Conservation (phyloP, 1,284 basidiomycete species). For the Coniferiporia sulphurascens region DNA sequence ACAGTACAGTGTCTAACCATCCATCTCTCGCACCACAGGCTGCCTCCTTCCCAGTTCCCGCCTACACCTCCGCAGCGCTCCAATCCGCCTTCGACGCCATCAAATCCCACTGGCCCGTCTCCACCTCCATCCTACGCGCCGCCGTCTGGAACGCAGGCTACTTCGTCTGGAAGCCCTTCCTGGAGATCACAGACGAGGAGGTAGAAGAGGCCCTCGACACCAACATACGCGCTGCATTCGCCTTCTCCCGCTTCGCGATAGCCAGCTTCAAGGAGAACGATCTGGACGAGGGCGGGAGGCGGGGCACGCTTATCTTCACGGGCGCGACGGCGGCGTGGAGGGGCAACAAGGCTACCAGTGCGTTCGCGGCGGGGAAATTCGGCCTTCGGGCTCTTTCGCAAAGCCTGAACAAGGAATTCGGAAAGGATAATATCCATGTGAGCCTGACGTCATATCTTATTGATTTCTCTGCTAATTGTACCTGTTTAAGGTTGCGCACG, state of each 20-base stretch:
- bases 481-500: conserved; percentile 11
- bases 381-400: conserved; percentile 28
- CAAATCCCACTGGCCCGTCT: conserved; percentile 24
- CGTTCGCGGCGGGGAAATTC: conserved; percentile 31
- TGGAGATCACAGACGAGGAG: conserved; percentile 26
- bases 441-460: background rate
- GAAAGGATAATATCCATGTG: conserved; percentile 30
- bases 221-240: conserved; percentile 29
- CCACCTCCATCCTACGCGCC: conserved; percentile 21
- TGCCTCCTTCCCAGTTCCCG: conserved; percentile 24
- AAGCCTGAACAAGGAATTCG: conserved; percentile 30
- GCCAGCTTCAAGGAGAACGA: conserved; percentile 23
- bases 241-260: conserved; percentile 28
- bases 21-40: conserved; percentile 17
- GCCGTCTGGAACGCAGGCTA: conserved; percentile 26
- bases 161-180: conserved; percentile 27
- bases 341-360: conserved; percentile 26
- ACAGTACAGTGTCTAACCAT: background rate
- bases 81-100: conserved; percentile 24
- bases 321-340: conserved; percentile 28
- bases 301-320: conserved; percentile 30
- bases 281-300: conserved; percentile 22
- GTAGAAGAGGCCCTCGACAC: conserved; percentile 17
- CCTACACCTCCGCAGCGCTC: conserved; percentile 23
- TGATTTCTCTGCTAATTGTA: background rate